phyloP scores from a whole-genome alignment of 257 asterid species.

The Solanum appendiculatum region DNA sequence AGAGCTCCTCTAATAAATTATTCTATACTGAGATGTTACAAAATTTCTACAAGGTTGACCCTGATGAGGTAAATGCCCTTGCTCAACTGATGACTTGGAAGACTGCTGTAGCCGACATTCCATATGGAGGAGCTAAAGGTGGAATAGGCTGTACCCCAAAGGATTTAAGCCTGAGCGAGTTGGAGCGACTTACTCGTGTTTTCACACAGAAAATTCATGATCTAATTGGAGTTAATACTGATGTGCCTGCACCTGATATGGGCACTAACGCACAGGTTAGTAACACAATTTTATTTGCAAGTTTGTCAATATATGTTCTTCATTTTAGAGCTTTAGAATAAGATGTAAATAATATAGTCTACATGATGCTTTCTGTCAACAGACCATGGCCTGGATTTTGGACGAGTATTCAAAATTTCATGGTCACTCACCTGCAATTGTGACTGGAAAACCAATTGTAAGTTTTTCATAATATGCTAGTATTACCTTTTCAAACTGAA shows the following conservation, averaged over 20 bases:
- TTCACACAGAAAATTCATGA: slow-evolving; percentile 95
- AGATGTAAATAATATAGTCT: neutral
- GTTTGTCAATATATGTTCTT: neutral
- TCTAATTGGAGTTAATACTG: slow-evolving; percentile 80
- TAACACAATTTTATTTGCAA: neutral
- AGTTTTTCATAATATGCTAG: slow-evolving; percentile 8
- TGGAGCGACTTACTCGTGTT: slow-evolving; percentile 94
- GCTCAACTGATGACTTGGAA: slow-evolving; percentile 99
- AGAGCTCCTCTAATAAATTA: neutral
- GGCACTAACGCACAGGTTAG: slow-evolving; percentile 81
- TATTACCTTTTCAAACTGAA: neutral
- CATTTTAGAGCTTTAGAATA: neutral
- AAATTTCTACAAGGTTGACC: slow-evolving; percentile 55
- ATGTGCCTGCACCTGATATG: slow-evolving; percentile 99
- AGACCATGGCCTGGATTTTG: slow-evolving; percentile 64
- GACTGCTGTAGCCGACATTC: slow-evolving; percentile 90
- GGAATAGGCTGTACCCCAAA: slow-evolving; percentile 87
- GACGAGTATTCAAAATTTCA: slow-evolving; percentile 96
- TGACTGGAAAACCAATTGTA: slow-evolving; percentile 93
- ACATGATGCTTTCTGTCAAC: slow-evolving; percentile 10
- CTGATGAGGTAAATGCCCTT: slow-evolving; percentile 94
- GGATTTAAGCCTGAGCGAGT: slow-evolving; percentile 61
- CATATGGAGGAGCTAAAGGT: slow-evolving; percentile 98
- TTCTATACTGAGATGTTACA: slow-evolving; percentile 10
- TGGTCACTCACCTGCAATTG: slow-evolving; percentile 92